Base-by-base conservation (phyloP, 2,329 filamentous ascomycete species). In the Colletotrichum filicis region DNA sequence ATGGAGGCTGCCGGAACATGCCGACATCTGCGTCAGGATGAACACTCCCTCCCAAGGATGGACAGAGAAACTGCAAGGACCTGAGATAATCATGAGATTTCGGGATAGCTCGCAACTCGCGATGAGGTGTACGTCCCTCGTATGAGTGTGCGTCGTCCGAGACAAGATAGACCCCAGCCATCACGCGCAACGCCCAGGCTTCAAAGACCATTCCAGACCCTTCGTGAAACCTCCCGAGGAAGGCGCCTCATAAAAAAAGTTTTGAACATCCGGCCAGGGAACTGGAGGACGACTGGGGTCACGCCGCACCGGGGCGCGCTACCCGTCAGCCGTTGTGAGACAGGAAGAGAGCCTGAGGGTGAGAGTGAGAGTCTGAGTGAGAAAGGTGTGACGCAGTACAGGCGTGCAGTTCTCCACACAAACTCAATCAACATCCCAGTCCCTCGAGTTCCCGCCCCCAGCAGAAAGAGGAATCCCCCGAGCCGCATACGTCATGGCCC, bases 401-500 rank as follows among this genome's bases (percentile, higher is more conserved):
- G 14, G 32, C 2, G 32, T 7, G 37, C 37, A 42, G 37, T 42
- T 37, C 71, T 70, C 71, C 71, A 65, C 70, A 56, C n/a, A 49
- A 49, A 49, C 59, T 59, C 42, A 52, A 37, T 49, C 42, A 63
- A 60, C 42, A 42, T 30, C 69, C 65, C 57, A 57, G 66, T 53
- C 60, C 30, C 37, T 24, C n/a, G 26, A 68, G n/a, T 11, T 32
- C 24, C 8, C 52, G 22, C 9, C 42, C 42, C 42, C 42, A 46
- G 42, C 42, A 46, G 53, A 46, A 69, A 14, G 37, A 69, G 12
- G 37, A 69, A 66, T 28, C 28, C 56, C 37, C 60, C 60, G 71
- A 73, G 71, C 71, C 71, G 71, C 71, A 57, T 61, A 71, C 71
- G 71, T 73, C 71, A 73, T 73, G 60, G 28, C 14, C 28, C 55